Conservation (phyloP, 805 yeast genomes). For the Lachancea cidri region DNA sequence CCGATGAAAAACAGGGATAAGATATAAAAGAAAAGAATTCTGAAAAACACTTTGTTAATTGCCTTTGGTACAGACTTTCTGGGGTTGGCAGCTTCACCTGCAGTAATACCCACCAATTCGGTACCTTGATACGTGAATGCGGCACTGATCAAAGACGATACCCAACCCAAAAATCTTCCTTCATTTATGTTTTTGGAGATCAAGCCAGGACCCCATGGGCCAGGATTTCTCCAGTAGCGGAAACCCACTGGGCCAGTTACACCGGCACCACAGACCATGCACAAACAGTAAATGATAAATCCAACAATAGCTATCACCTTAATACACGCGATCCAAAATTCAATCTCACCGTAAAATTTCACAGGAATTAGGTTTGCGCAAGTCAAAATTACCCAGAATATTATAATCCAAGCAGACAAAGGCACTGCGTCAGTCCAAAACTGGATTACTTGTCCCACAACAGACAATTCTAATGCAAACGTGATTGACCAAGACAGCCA, state of each 20-base stretch:
- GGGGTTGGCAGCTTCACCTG: slow-evolving; percentile 69
- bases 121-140: slow-evolving; percentile 78
- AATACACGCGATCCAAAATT: slow-evolving; percentile 65
- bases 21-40: slow-evolving; percentile 64
- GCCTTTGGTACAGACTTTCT: slow-evolving; percentile 67
- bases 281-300: slow-evolving; percentile 57
- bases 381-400: slow-evolving; percentile 55
- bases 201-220: slow-evolving; percentile 67
- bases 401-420: slow-evolving; percentile 63
- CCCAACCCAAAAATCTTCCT: slow-evolving; percentile 63
- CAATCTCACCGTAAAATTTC: slow-evolving; percentile 64
- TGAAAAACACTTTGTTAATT: slow-evolving; percentile 57
- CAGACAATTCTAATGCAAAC: slow-evolving; percentile 65
- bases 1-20: slow-evolving; percentile 63
- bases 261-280: slow-evolving; percentile 75
- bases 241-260: slow-evolving; percentile 64
- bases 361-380: slow-evolving; percentile 60
- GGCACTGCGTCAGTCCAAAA: slow-evolving; percentile 70
- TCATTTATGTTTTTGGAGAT: slow-evolving; percentile 45
- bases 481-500: slow-evolving; percentile 79
- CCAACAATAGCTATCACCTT: slow-evolving; percentile 67
- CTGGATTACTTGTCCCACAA: slow-evolving; percentile 58
- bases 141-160: slow-evolving; percentile 61
- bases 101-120: slow-evolving; percentile 67
- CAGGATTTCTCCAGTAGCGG: slow-evolving; percentile 79